A percentile compares a stretch with the other conserved stretches of the same genome.
Evolutionary conservation across 768 basidiomycete species (phyloP).

Genomic region (Tylopilus rubrobrunneus): DNA sequence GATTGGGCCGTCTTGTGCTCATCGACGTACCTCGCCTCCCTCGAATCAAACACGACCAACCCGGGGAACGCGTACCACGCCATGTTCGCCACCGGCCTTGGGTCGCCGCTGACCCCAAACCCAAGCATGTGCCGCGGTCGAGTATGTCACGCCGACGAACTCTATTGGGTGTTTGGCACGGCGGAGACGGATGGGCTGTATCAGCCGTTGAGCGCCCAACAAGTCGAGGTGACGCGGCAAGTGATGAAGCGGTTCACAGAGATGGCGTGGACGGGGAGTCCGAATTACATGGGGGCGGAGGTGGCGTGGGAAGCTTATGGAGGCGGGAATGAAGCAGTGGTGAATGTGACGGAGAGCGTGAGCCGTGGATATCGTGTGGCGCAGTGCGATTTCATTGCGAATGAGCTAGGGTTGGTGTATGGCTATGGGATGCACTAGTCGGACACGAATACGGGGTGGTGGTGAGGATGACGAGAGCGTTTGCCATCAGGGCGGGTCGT

Average conservation of each 20-base stretch:
- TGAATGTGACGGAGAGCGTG: conserved; percentile 8
- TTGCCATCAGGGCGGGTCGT: no score
- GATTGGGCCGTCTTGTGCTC: conserved; percentile 14
- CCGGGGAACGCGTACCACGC: conserved; percentile 10
- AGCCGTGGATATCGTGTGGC: conserved; percentile 6
- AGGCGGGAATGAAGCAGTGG: conserved; percentile 6
- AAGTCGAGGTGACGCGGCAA: conserved; percentile 2
- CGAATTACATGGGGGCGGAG: conserved; percentile 11
- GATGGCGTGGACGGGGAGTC: conserved; percentile 17
- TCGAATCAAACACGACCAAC: conserved; percentile 19
- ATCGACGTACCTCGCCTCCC: conserved; percentile 9
- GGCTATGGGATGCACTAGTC: conserved; percentile 2
- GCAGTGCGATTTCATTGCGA: conserved; percentile 15
- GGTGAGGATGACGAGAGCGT: no score
- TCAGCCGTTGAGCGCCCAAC: conserved; percentile 10
- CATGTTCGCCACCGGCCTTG: conserved; percentile 8
- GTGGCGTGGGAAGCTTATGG: conserved; percentile 15
- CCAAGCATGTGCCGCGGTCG: conserved; percentile 9
- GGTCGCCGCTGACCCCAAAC: conserved; percentile 12
- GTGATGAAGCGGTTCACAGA: conserved; percentile 9
- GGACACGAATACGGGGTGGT: no score
- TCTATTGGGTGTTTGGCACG: conserved; percentile 19
- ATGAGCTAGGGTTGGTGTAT: conserved; percentile 13
- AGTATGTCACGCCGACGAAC: conserved; percentile 19
- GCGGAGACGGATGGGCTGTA: conserved; percentile 17